Conservation (phyloP, 2,329 filamentous ascomycete species). For the Corynespora cassiicola region DNA sequence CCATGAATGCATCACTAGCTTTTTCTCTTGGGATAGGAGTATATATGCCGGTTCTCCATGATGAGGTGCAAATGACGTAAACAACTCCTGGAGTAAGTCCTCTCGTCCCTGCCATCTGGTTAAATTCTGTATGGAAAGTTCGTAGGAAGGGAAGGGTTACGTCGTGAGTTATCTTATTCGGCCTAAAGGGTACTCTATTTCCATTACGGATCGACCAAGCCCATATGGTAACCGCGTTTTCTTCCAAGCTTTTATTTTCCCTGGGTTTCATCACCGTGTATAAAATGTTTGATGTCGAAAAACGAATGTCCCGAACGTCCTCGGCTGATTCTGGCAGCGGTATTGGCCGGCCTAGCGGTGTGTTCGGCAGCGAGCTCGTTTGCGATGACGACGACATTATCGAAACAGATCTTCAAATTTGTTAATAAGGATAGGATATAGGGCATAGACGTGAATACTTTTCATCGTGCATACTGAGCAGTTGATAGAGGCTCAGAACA, state of each 20-base stretch:
- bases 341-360: slow-evolving; percentile 3
- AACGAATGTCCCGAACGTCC: slow-evolving; percentile 4
- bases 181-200: background rate
- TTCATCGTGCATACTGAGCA: too few relatives aligned
- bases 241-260: background rate
- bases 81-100: slow-evolving; percentile 7
- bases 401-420: slow-evolving; percentile 3
- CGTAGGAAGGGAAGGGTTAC: too few relatives aligned
- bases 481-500: too few relatives aligned
- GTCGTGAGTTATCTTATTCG: slow-evolving; percentile 2
- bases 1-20: slow-evolving; percentile 4
- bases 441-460: too few relatives aligned
- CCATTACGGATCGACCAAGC: slow-evolving; percentile 2
- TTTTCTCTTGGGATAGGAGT: slow-evolving; percentile 6
- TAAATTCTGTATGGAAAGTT: background rate
- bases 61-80: slow-evolving; percentile 4
- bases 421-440: too few relatives aligned
- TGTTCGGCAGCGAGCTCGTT: slow-evolving; percentile 1
- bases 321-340: slow-evolving; percentile 1
- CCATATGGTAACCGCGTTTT: slow-evolving; percentile 1
- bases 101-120: slow-evolving; percentile 2
- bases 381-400: slow-evolving; percentile 5
- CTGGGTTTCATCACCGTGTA: slow-evolving; percentile 4
- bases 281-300: slow-evolving; percentile 1
- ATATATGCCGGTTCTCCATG: background rate